phyloP scores from a whole-genome alignment of 768 basidiomycete genomes.

The Trametes gibbosa region DNA sequence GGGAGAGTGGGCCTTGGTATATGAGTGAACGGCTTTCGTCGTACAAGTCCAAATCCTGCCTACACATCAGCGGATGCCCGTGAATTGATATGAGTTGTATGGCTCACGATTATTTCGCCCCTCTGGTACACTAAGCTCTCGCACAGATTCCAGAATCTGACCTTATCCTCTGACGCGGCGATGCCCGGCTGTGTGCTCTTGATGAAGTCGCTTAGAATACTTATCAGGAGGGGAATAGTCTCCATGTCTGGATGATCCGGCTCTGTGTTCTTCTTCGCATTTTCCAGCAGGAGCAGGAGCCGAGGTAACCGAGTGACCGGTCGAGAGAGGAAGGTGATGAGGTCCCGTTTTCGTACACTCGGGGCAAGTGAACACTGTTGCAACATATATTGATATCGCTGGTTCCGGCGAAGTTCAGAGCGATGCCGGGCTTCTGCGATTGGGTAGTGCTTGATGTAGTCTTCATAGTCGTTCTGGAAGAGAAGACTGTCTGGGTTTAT shows the following conservation, averaged over 20 bases:
- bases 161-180: constrained; percentile 85
- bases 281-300: constrained; percentile 69
- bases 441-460: constrained; percentile 87
- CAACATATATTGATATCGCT: constrained; percentile 64
- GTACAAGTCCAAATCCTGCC: constrained; percentile 79
- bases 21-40: constrained; percentile 73
- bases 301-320: constrained; percentile 89
- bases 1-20: constrained; percentile 60
- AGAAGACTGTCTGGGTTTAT: constrained; percentile 3
- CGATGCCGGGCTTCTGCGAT: constrained; percentile 81
- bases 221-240: constrained; percentile 67
- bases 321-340: constrained; percentile 79
- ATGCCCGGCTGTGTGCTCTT: constrained; percentile 90
- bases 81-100: neutral
- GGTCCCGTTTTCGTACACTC: constrained; percentile 69
- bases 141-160: constrained; percentile 80
- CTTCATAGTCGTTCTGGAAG: constrained; percentile 51
- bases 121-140: constrained; percentile 73
- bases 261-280: constrained; percentile 62
- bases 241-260: constrained; percentile 78
- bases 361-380: constrained; percentile 60
- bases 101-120: constrained; percentile 77
- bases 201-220: constrained; percentile 66
- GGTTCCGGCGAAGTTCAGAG: constrained; percentile 68
- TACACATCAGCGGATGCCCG: neutral